These are phyloP conservation scores for Phlebiopsis gigantea DNA, from an alignment of 768 basidiomycete genomes.

Conservation along the genomic window DNA sequence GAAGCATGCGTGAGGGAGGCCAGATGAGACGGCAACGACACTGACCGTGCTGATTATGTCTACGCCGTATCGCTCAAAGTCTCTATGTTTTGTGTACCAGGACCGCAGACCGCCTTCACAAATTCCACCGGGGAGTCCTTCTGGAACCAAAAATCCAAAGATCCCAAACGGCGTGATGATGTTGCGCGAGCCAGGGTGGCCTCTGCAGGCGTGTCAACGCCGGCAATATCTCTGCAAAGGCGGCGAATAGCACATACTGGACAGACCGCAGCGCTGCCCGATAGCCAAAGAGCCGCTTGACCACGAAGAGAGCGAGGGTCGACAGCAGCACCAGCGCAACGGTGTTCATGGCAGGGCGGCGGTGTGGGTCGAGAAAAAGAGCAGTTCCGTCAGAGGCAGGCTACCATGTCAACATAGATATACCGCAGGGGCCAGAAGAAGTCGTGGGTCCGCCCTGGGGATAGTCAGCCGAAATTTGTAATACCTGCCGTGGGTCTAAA, in stretches of 20 bases:
- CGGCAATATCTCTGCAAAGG: background rate
- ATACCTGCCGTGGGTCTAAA: no score
- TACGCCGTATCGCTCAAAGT: background rate
- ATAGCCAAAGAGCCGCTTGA: constrained; percentile 14
- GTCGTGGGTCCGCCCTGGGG: no score
- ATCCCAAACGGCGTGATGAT: background rate
- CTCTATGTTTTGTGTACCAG: constrained; percentile 10
- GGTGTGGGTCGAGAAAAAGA: no score
- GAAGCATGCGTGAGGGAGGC: background rate
- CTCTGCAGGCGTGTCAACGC: background rate
- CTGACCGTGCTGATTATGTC: background rate
- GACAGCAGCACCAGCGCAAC: background rate
- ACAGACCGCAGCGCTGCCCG: constrained; percentile 12
- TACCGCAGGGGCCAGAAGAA: no score
- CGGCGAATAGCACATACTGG: constrained; percentile 1
- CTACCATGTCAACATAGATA: no score
- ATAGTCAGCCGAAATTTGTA: no score
- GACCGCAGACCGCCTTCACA: background rate
- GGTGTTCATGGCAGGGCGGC: background rate
- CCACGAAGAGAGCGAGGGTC: constrained; percentile 8
- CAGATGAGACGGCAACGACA: background rate
- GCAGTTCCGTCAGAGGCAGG: no score
- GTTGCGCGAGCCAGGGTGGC: background rate
- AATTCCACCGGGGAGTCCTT: background rate
- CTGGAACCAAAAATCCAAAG: background rate